Conservation (phyloP, 2,329 filamentous ascomycete genomes). For the Huntiella savannae region DNA sequence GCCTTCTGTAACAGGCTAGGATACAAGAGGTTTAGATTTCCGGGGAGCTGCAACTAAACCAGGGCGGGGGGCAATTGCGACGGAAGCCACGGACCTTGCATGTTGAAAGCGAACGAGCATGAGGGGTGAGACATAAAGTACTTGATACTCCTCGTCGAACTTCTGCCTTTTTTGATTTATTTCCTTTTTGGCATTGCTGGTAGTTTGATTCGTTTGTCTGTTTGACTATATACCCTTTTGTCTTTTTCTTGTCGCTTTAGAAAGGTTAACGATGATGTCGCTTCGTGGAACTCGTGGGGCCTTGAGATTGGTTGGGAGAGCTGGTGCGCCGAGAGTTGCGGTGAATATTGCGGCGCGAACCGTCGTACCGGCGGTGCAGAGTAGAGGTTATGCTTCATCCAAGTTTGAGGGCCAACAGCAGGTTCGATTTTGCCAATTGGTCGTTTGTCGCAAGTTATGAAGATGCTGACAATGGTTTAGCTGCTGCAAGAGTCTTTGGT, state of each 20-base stretch:
- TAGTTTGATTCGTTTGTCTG: not conserved
- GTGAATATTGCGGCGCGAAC: not conserved
- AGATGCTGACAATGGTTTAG: slow-evolving; percentile 24
- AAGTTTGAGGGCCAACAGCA: slow-evolving; percentile 38
- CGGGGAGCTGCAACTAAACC: too few relatives aligned
- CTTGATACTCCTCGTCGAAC: too few relatives aligned
- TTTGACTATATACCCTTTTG: not conserved
- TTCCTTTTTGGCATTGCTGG: not conserved
- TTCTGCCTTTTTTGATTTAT: not conserved
- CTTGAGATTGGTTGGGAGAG: slow-evolving; percentile 10
- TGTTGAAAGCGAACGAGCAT: too few relatives aligned
- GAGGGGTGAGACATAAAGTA: too few relatives aligned
- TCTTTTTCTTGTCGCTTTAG: slow-evolving; percentile 5
- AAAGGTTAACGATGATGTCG: slow-evolving; percentile 4
- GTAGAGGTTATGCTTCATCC: slow-evolving; percentile 23
- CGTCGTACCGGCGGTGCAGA: not conserved
- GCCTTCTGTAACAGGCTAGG: too few relatives aligned
- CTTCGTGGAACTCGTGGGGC: slow-evolving; percentile 12
- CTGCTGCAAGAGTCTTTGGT: slow-evolving; percentile 62
- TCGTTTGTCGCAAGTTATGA: not conserved
- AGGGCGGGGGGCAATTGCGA: not conserved
- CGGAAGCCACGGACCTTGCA: not conserved
- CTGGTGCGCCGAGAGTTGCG: not conserved
- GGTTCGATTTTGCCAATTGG: slow-evolving; percentile 19
- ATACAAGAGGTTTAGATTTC: too few relatives aligned